These are phyloP conservation scores for Pythium rhizo-oryzae DNA, from an alignment of 352 stramenopile species.

Conservation along the genomic window DNA sequence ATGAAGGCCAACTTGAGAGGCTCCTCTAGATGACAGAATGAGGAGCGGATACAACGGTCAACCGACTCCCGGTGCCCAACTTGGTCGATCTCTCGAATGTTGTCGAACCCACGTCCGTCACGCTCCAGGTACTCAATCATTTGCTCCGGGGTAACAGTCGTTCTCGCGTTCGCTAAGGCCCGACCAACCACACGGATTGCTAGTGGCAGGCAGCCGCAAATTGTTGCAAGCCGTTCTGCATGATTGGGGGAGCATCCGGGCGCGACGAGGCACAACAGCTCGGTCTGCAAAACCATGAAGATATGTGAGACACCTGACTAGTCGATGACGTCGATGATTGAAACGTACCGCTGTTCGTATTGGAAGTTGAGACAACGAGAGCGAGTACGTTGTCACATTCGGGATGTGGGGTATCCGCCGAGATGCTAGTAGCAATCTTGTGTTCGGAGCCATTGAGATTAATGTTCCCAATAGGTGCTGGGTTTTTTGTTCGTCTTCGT, in stretches of 20 bases:
- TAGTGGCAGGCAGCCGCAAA: constrained; percentile 79
- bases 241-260: constrained; percentile 62
- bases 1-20: constrained; percentile 79
- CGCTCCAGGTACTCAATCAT: constrained; percentile 84
- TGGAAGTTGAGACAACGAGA: constrained; percentile 74
- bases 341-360: constrained; percentile 62
- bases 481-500: constrained; percentile 74
- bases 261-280: constrained; percentile 68
- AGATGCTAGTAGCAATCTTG: constrained; percentile 69
- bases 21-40: constrained; percentile 76
- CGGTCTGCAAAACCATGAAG: constrained; percentile 43
- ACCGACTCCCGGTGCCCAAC: constrained; percentile 78
- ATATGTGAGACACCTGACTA: not conserved
- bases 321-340: not conserved
- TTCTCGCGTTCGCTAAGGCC: constrained; percentile 73
- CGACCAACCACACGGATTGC: constrained; percentile 81
- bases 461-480: constrained; percentile 70
- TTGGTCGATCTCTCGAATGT: constrained; percentile 76
- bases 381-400: constrained; percentile 77
- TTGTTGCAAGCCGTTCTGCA: constrained; percentile 63
- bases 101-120: constrained; percentile 71
- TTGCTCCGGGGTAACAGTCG: constrained; percentile 71
- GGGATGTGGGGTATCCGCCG: constrained; percentile 73
- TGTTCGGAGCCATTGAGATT: constrained; percentile 71
- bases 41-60: constrained; percentile 81